Evolutionary conservation across 2,329 filamentous ascomycete species (phyloP).

Genomic region (Rhinocladiella similis): DNA sequence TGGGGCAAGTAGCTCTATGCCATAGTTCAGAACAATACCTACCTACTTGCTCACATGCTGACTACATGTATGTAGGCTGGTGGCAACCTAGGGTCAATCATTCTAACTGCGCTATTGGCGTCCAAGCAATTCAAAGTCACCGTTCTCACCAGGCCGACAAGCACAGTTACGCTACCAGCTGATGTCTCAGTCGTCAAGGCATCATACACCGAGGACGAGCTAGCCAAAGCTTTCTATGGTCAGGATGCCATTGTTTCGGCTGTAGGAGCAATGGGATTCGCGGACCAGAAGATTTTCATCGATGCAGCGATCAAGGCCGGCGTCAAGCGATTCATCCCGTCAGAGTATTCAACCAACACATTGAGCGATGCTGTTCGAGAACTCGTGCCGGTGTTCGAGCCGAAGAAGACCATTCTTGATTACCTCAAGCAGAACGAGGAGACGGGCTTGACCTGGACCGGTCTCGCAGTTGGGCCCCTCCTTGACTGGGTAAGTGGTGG

Average conservation of each 20-base stretch:
- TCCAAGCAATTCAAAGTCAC: conserved; percentile 30
- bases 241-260: conserved; percentile 59
- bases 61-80: background rate
- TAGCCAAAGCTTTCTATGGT: conserved; percentile 54
- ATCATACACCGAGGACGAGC: conserved; percentile 49
- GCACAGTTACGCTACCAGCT: conserved; percentile 35
- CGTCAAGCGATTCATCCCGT: conserved; percentile 44
- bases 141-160: conserved; percentile 28
- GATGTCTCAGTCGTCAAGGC: conserved; percentile 47
- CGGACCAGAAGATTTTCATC: conserved; percentile 41
- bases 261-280: conserved; percentile 43
- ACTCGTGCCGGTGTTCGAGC: conserved; percentile 33
- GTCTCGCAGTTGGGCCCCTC: conserved; percentile 34
- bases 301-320: conserved; percentile 41
- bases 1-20: too few species aligned
- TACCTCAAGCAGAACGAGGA: conserved; percentile 28
- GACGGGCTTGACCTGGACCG: conserved; percentile 33
- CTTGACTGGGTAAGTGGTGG: conserved; percentile 35
- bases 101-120: conserved; percentile 30
- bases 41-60: too few species aligned
- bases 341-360: conserved; percentile 37
- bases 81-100: conserved; percentile 32
- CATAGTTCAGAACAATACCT: too few species aligned
- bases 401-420: conserved; percentile 33
- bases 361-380: conserved; percentile 29